These are phyloP conservation scores for Spiromastix sp. DNA, from an alignment of 2,329 filamentous ascomycete species.

Conservation along the genomic window DNA sequence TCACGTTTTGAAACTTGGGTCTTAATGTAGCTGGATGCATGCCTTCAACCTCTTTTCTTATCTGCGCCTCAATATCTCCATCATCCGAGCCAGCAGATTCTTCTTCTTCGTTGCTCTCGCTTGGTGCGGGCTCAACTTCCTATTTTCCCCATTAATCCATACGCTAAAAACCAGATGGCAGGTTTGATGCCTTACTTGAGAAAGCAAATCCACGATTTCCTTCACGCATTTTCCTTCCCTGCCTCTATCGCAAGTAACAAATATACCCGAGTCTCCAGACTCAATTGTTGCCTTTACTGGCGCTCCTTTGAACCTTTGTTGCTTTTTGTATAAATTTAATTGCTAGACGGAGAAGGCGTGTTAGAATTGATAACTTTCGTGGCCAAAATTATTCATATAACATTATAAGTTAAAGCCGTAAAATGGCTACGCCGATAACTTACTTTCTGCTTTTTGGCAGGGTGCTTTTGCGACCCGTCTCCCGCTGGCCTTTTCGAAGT, in stretches of 20 bases:
- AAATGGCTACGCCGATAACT: no score
- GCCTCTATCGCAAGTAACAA: conserved; percentile 53
- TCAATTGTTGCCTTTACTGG: no score
- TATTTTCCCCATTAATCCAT: conserved; percentile 7
- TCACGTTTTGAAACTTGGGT: conserved; percentile 41
- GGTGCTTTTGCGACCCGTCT: no score
- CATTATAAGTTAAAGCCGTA: no score
- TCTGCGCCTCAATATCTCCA: conserved; percentile 50
- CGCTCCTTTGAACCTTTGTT: neutral
- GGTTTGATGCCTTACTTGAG: conserved; percentile 41
- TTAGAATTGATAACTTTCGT: no score
- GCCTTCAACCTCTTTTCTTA: conserved; percentile 46
- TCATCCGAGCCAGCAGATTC: conserved; percentile 26
- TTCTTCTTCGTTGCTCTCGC: conserved; percentile 9
- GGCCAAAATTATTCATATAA: no score
- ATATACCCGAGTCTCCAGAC: conserved; percentile 49
- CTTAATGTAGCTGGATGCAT: conserved; percentile 39
- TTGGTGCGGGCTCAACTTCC: conserved; percentile 4
- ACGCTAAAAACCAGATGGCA: no score
- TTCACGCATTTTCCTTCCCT: conserved; percentile 49
- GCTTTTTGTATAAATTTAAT: no score
- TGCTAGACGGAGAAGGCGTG: no score
- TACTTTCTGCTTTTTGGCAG: no score
- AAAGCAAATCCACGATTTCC: conserved; percentile 49
- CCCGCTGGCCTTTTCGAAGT: no score